Percentiles rank a stretch among this genome's conserved stretches.
These are phyloP conservation scores for Poa pratensis DNA, from an alignment of 176 grass and related monocot species.

Conservation along the genomic window DNA sequence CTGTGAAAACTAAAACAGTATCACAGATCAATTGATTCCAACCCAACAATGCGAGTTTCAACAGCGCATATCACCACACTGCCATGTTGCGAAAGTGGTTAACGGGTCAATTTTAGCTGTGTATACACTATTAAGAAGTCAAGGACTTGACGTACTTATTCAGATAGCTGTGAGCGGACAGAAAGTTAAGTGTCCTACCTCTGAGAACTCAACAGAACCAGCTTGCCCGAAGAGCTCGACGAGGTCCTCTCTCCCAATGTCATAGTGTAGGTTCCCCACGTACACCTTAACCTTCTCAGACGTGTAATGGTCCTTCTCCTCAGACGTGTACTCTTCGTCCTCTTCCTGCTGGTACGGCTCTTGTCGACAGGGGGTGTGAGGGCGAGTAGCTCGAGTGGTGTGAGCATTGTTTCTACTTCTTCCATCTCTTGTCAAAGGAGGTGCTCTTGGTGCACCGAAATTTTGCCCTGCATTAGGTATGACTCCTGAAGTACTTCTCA, in stretches of 20 bases:
- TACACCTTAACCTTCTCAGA: not conserved
- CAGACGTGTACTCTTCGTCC: conserved; percentile 32
- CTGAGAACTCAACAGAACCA: not conserved
- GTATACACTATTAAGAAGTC: not conserved
- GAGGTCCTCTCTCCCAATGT: not conserved
- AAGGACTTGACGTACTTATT: not conserved
- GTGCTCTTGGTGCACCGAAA: not conserved
- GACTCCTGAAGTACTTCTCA: no score
- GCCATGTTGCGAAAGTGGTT: no score
- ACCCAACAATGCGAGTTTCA: not conserved
- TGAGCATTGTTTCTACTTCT: not conserved
- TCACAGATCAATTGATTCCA: not conserved
- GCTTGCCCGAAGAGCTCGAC: not conserved
- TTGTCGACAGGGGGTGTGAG: not conserved
- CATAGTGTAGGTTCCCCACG: conserved; percentile 1
- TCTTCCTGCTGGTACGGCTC: not conserved
- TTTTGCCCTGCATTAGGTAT: not conserved
- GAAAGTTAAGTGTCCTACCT: not conserved
- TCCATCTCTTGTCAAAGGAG: not conserved
- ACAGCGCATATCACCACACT: not conserved
- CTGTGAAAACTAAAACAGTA: not conserved
- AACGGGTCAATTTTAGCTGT: not conserved
- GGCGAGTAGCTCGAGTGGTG: not conserved
- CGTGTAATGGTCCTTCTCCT: not conserved
- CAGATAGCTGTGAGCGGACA: not conserved